phyloP scores from a whole-genome alignment of 176 grass and related monocot genomes.

The Canna indica region DNA sequence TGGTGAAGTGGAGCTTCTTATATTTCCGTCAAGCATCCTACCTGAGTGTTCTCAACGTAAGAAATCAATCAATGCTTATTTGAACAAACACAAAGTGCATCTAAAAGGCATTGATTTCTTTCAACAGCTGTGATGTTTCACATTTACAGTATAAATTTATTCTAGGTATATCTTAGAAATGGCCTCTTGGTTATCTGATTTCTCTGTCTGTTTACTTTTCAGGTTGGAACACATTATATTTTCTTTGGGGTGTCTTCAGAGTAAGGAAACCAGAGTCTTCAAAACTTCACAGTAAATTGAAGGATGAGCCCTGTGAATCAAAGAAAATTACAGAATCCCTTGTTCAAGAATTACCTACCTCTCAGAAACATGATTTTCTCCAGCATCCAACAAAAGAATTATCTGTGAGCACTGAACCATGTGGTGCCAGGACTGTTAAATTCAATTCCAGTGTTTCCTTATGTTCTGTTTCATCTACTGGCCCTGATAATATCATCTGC shows the following conservation, averaged over 20 bases:
- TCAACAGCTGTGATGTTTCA: not conserved
- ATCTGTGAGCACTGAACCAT: not conserved
- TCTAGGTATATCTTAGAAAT: conserved; percentile 6
- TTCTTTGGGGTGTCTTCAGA: conserved; percentile 83
- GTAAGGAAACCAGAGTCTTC: conserved; percentile 28
- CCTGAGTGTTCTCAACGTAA: conserved; percentile 72
- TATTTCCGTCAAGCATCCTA: conserved; percentile 88
- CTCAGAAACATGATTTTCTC: not conserved
- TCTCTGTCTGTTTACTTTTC: conserved; percentile 11
- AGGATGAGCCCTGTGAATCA: conserved; percentile 15
- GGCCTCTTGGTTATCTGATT: conserved; percentile 13
- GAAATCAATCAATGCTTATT: conserved; percentile 9
- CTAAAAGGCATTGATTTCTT: not conserved
- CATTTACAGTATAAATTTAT: not conserved
- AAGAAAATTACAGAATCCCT: conserved; percentile 20
- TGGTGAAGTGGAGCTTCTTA: conserved; percentile 56
- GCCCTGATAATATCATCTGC: not conserved
- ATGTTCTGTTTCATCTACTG: not conserved
- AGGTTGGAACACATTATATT: conserved; percentile 93
- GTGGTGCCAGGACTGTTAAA: not conserved
- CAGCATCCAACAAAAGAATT: not conserved
- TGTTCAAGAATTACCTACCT: conserved; percentile 12
- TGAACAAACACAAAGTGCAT: not conserved
- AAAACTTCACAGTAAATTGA: conserved; percentile 16
- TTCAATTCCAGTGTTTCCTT: not conserved